phyloP scores from a whole-genome alignment of 192 early-diverging fungal genomes.

The Chytriomyces sp. region DNA sequence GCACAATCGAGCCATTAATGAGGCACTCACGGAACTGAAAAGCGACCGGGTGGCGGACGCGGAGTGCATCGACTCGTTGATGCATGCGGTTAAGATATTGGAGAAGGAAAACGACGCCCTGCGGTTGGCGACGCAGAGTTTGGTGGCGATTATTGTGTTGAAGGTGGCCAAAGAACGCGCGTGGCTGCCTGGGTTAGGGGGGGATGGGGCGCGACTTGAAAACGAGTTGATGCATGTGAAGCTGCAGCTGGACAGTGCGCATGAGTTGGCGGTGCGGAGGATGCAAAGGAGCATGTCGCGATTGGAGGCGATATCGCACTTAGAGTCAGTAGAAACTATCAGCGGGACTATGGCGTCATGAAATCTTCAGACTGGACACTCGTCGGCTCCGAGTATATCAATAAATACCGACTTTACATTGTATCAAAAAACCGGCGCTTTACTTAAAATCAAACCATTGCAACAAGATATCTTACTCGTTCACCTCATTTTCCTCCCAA shows the following conservation, averaged over 20 bases:
- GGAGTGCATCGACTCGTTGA: background rate
- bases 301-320: too few species aligned
- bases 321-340: background rate
- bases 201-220: background rate
- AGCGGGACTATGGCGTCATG: background rate
- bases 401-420: too few species aligned
- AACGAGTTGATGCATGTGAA: background rate
- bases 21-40: conserved; percentile 7
- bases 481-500: conserved; percentile 29
- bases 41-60: background rate
- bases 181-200: background rate
- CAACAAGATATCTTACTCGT: background rate
- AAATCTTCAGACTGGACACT: background rate
- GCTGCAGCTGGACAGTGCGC: background rate
- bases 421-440: too few species aligned
- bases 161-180: background rate
- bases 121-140: background rate
- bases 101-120: background rate
- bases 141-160: background rate
- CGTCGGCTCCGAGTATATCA: too few species aligned
- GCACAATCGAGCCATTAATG: background rate
- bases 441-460: too few species aligned
- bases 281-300: too few species aligned
- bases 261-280: background rate
- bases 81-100: background rate